A percentile compares a stretch with the other conserved stretches of the same genome.
phyloP scores from a whole-genome alignment of 1,284 basidiomycete genomes.

The Paramarasmius palmivorus region DNA sequence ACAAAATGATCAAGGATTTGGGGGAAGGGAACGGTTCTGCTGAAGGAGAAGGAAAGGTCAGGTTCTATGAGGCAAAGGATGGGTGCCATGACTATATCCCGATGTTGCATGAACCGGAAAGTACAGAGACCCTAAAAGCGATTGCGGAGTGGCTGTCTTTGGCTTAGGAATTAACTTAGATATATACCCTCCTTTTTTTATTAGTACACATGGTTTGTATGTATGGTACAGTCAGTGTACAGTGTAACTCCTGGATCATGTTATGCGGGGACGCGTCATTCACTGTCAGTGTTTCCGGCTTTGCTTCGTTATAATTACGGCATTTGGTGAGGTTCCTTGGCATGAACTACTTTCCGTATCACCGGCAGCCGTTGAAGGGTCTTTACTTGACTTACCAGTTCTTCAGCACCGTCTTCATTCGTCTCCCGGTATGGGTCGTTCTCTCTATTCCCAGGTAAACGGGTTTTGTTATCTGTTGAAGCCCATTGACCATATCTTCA shows the following conservation, averaged over 20 bases:
- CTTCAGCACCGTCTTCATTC: conserved; percentile 41
- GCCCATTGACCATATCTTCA: neutral
- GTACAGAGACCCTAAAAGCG: conserved; percentile 41
- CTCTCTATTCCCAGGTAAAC: conserved; percentile 32
- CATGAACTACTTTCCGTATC: conserved; percentile 20
- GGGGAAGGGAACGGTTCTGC: conserved; percentile 39
- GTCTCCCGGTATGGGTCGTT: conserved; percentile 49
- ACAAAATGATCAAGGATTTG: conserved; percentile 48
- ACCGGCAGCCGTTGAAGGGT: conserved; percentile 41
- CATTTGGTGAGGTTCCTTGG: too few relatives aligned
- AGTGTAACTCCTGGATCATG: too few relatives aligned
- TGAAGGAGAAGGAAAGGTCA: conserved; percentile 36
- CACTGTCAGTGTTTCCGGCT: too few relatives aligned
- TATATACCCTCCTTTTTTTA: too few relatives aligned
- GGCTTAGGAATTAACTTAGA: too few relatives aligned
- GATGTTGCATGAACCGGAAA: conserved; percentile 55
- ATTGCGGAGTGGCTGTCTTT: conserved; percentile 48
- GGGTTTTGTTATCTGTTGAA: too few relatives aligned
- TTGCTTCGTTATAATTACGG: too few relatives aligned
- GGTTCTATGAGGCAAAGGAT: conserved; percentile 51
- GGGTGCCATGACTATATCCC: conserved; percentile 54
- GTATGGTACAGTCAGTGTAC: too few relatives aligned
- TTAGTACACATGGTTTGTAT: too few relatives aligned
- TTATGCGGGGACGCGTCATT: too few relatives aligned
- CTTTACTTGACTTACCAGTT: conserved; percentile 42